Conservation (phyloP, 2,329 filamentous ascomycete genomes). For the Colletotrichum viniferum region DNA sequence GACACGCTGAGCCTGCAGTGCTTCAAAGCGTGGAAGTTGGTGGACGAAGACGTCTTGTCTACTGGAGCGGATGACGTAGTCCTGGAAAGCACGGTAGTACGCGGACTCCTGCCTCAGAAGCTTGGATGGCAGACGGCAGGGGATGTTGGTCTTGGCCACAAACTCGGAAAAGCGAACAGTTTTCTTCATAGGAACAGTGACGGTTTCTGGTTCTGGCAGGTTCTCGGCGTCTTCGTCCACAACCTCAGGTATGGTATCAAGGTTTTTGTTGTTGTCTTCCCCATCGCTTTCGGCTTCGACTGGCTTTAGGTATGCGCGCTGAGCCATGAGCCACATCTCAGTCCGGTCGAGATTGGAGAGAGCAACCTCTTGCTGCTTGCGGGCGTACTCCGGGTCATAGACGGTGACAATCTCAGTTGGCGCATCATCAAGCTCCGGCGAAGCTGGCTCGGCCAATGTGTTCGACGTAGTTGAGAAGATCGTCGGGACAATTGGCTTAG, state of each 20-base stretch:
- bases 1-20: constrained; percentile 81
- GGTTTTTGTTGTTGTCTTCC: constrained; percentile 9
- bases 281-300: constrained; percentile 54
- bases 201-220: constrained; percentile 30
- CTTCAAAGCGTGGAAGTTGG: constrained; percentile 84
- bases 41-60: constrained; percentile 82
- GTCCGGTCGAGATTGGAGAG: constrained; percentile 83
- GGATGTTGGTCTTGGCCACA: constrained; percentile 47
- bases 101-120: constrained; percentile 70
- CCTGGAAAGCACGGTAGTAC: constrained; percentile 88
- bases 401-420: constrained; percentile 70
- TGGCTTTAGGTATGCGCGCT: constrained; percentile 76
- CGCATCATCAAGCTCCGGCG: constrained; percentile 58
- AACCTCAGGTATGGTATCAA: constrained; percentile 40
- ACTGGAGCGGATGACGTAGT: constrained; percentile 69
- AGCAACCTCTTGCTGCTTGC: constrained; percentile 73
- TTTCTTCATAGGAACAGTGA: constrained; percentile 62
- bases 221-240: constrained; percentile 34
- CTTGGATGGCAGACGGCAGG: constrained; percentile 56
- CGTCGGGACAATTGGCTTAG: constrained; percentile 49
- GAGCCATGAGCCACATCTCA: constrained; percentile 82
- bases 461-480: constrained; percentile 33
- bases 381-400: constrained; percentile 77
- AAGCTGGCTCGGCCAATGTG: constrained; percentile 37
- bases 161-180: constrained; percentile 74